These are phyloP conservation scores for Fusarium proliferatum DNA, from an alignment of 2,329 filamentous ascomycete species.

Conservation along the genomic window DNA sequence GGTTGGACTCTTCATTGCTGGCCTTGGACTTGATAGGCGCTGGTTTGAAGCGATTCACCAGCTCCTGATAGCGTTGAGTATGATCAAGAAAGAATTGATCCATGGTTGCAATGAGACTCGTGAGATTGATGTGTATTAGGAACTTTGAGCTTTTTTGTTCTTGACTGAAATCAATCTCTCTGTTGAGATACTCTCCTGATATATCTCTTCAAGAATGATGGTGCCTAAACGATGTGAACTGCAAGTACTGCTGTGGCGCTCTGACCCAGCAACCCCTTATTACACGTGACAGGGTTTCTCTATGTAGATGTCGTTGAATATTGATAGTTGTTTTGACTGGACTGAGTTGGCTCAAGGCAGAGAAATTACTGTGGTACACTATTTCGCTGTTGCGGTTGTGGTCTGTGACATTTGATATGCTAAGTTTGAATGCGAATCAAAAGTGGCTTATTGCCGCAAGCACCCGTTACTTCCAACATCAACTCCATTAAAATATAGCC, in stretches of 20 bases:
- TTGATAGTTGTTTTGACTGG: too few species aligned
- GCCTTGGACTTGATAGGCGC: slow-evolving; percentile 6
- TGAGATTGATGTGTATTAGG: not conserved
- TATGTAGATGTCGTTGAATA: not conserved
- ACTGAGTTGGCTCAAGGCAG: not conserved
- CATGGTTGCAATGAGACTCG: slow-evolving; percentile 32
- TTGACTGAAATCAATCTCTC: not conserved
- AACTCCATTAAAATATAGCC: too few species aligned
- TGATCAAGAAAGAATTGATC: slow-evolving; percentile 50
- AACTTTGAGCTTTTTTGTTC: rapidly evolving
- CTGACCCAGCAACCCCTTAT: slow-evolving; percentile 32
- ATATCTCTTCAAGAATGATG: slow-evolving; percentile 10
- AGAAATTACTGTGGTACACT: not conserved
- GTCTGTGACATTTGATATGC: not conserved
- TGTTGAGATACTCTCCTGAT: not conserved
- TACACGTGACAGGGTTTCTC: not conserved
- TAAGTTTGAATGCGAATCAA: not conserved
- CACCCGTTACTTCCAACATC: not conserved
- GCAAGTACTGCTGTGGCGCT: slow-evolving; percentile 9
- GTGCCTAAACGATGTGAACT: slow-evolving; percentile 28
- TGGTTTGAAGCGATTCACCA: slow-evolving; percentile 47
- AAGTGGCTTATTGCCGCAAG: not conserved
- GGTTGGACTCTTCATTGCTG: slow-evolving; percentile 11
- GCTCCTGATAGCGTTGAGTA: slow-evolving; percentile 42
- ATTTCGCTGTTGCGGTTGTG: not conserved